Conservation (phyloP, 768 basidiomycete genomes). For the button mushroom (Agaricus bisporus) region DNA sequence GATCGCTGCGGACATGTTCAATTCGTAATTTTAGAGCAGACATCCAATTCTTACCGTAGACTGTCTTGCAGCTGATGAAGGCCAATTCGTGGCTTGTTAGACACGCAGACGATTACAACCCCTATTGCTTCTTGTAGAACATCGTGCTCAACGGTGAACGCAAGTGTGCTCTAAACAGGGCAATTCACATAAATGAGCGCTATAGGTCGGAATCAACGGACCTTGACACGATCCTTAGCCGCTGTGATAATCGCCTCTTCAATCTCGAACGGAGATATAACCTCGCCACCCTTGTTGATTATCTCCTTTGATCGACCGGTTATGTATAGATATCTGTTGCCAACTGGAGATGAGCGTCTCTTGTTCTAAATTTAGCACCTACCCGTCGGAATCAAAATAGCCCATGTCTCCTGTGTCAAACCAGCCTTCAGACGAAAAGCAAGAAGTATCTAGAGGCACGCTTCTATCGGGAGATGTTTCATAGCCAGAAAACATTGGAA, state of each 20-base stretch:
- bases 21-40: background rate
- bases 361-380: conserved; percentile 5
- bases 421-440: conserved; percentile 46
- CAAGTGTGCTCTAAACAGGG: conserved; percentile 26
- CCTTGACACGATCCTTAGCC: conserved; percentile 35
- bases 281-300: conserved; percentile 55
- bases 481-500: conserved; percentile 48
- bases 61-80: conserved; percentile 36
- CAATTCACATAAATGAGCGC: background rate
- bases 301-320: conserved; percentile 58
- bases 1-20: conserved; percentile 21
- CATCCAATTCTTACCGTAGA: conserved; percentile 23
- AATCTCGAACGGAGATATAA: conserved; percentile 55
- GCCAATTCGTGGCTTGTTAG: conserved; percentile 28
- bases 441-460: conserved; percentile 37
- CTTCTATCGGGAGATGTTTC: conserved; percentile 38
- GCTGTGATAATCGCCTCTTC: conserved; percentile 47
- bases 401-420: conserved; percentile 46
- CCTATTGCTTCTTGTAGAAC: conserved; percentile 43
- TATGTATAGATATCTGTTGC: conserved; percentile 34
- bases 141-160: conserved; percentile 41
- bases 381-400: conserved; percentile 41
- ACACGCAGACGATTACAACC: conserved; percentile 32
- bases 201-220: conserved; percentile 11
- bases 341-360: background rate